Conservation (phyloP, 148 eudicot species). For the Cornus kousa region DNA sequence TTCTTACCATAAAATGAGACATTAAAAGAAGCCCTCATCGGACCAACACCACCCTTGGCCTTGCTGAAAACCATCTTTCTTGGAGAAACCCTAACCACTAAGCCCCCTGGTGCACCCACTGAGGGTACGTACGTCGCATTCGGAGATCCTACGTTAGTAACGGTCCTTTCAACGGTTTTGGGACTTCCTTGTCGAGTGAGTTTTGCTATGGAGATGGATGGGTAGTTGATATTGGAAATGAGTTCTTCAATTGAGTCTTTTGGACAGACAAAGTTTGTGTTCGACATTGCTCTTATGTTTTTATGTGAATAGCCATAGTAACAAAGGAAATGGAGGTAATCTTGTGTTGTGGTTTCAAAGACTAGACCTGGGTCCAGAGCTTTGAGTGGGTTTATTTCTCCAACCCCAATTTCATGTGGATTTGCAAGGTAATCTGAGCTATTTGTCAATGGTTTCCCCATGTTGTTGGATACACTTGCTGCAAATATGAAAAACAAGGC, state of each 20-base stretch:
- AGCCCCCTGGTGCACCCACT: constrained; percentile 40
- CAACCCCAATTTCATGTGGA: constrained; percentile 56
- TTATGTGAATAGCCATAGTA: constrained; percentile 38
- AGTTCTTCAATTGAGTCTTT: constrained; percentile 27
- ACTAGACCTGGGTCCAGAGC: constrained; percentile 68
- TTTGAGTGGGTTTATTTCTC: constrained; percentile 55
- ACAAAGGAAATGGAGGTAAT: constrained; percentile 54
- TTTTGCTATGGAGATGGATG: constrained; percentile 55
- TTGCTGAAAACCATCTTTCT: constrained; percentile 33
- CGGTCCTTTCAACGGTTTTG: constrained; percentile 37
- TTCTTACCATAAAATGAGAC: constrained; percentile 40
- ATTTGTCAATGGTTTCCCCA: constrained; percentile 37
- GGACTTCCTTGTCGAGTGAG: constrained; percentile 21
- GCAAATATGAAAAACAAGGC: constrained; percentile 9
- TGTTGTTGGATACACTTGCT: constrained; percentile 49
- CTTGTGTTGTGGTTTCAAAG: constrained; percentile 44
- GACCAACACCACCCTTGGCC: constrained; percentile 1
- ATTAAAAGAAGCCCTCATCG: constrained; percentile 30
- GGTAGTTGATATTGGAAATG: constrained; percentile 56
- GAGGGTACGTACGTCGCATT: constrained; percentile 43
- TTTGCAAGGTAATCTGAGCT: constrained; percentile 35
- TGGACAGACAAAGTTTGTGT: constrained; percentile 41
- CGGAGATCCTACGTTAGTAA: constrained; percentile 47
- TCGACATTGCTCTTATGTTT: constrained; percentile 37
- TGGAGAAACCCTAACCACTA: constrained; percentile 44